A percentile compares a stretch with the other conserved stretches of the same genome.
Conservation (phyloP, 257 asterid species). For the Solanum bukasovii region DNA sequence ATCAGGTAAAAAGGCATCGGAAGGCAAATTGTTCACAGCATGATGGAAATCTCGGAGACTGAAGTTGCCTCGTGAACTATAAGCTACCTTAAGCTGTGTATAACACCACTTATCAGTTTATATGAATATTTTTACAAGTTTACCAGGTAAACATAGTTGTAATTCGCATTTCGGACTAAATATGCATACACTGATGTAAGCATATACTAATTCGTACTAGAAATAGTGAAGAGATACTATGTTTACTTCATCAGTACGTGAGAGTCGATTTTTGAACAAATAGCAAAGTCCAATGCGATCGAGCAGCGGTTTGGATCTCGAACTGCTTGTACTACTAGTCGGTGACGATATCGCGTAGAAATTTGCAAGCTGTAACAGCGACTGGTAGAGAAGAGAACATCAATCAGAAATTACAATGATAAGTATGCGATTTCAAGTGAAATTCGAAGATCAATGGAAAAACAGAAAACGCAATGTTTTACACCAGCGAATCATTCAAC, state of each 20-base stretch:
- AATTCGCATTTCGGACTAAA: background rate
- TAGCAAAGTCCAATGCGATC: conserved; percentile 85
- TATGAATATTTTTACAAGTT: background rate
- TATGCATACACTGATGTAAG: background rate
- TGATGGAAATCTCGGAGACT: conserved; percentile 80
- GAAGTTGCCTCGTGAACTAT: conserved; percentile 75
- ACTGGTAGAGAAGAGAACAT: conserved; percentile 24
- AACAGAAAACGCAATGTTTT: background rate
- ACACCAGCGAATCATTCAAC: background rate
- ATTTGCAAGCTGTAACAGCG: conserved; percentile 81
- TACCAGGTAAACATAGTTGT: background rate
- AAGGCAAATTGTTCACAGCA: conserved; percentile 69
- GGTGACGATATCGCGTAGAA: conserved; percentile 50
- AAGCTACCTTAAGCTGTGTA: conserved; percentile 77
- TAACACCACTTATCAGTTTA: conserved; percentile 10
- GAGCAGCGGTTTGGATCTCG: conserved; percentile 37
- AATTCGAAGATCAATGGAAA: background rate
- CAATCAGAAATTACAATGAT: background rate
- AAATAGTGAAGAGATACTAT: background rate
- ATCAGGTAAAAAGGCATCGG: conserved; percentile 58
- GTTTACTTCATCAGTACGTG: conserved; percentile 53
- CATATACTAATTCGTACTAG: background rate
- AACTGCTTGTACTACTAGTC: conserved; percentile 3
- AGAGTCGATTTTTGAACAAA: conserved; percentile 34
- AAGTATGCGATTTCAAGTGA: background rate